Evolutionary conservation across 2,329 filamentous ascomycete genomes (phyloP).

Genomic region (Claviceps sp.): DNA sequence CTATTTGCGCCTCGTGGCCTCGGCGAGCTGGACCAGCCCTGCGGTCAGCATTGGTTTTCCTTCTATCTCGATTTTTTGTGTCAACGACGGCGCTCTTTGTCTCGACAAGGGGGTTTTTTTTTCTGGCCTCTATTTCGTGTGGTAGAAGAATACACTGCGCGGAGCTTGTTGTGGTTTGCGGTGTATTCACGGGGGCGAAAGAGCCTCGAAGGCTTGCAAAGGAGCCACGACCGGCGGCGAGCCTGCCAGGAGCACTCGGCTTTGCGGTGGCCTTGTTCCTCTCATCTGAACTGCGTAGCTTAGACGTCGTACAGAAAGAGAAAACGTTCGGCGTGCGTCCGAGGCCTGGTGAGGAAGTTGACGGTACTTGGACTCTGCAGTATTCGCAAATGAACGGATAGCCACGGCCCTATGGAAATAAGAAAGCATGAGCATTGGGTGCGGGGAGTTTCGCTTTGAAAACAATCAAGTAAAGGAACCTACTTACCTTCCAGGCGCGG

Average conservation of each 20-base stretch:
- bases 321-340: not conserved
- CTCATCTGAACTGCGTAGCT: constrained; percentile 9
- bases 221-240: constrained; percentile 10
- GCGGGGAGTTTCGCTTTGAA: not conserved
- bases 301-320: not conserved
- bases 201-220: constrained; percentile 10
- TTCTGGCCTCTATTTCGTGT: constrained; percentile 22
- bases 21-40: not conserved
- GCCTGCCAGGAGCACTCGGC: constrained; percentile 13
- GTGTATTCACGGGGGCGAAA: constrained; percentile 7
- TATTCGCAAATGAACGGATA: constrained; percentile 27
- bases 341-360: constrained; percentile 6
- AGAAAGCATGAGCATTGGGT: constrained; percentile 1
- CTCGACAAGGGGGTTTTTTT: not conserved
- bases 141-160: constrained; percentile 18
- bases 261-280: constrained; percentile 8
- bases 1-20: constrained; percentile 5
- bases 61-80: not conserved
- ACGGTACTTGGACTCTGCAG: constrained; percentile 21
- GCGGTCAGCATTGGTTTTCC: not conserved
- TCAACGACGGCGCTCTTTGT: not conserved
- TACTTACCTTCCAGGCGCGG: constrained; percentile 24
- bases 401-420: constrained; percentile 18
- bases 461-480: not conserved
- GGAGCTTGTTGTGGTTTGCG: constrained; percentile 1